Evolutionary conservation across 371 early-diverging fungal species (phyloP).

Genomic region (Actinomortierella wolfii): DNA sequence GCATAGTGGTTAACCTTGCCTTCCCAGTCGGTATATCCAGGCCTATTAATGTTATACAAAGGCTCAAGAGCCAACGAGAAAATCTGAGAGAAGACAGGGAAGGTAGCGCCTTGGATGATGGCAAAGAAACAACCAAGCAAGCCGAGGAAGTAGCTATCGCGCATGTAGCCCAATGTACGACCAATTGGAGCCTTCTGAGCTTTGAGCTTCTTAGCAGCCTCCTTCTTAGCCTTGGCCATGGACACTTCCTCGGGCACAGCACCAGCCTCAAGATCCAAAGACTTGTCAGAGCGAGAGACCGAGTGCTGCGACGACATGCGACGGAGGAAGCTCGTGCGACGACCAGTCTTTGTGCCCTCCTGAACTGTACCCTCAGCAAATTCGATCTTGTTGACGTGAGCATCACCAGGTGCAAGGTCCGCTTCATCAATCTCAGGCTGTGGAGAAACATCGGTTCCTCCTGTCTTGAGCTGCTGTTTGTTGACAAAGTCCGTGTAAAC

Average conservation of each 20-base stretch:
- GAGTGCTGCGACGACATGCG: constrained; percentile 43
- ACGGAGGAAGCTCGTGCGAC: constrained; percentile 26
- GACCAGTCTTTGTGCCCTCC: constrained; percentile 25
- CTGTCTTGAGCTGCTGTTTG: constrained; percentile 45
- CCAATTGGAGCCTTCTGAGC: constrained; percentile 55
- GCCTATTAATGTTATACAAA: constrained; percentile 7
- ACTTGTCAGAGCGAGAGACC: constrained; percentile 29
- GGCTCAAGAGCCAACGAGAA: constrained; percentile 44
- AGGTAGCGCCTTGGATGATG: constrained; percentile 61
- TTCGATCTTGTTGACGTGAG: too few species aligned
- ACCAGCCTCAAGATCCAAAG: constrained; percentile 10
- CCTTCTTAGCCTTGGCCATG: constrained; percentile 44
- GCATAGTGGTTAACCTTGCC: constrained; percentile 33
- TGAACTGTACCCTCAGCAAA: constrained; percentile 19
- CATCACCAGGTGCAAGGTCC: too few species aligned
- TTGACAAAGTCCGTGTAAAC: constrained; percentile 54
- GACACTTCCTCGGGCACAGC: constrained; percentile 21
- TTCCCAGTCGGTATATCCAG: constrained; percentile 22
- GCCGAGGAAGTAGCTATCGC: constrained; percentile 37
- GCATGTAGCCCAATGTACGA: constrained; percentile 43
- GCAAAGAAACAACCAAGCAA: constrained; percentile 47
- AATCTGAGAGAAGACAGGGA: constrained; percentile 69
- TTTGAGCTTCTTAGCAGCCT: constrained; percentile 48
- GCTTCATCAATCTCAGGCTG: too few species aligned
- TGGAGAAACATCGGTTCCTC: constrained; percentile 19